Evolutionary conservation across 345 rosid genomes (phyloP), one percentile per base, ranked within the genome.

Genomic region (Luvunga scandens): DNA sequence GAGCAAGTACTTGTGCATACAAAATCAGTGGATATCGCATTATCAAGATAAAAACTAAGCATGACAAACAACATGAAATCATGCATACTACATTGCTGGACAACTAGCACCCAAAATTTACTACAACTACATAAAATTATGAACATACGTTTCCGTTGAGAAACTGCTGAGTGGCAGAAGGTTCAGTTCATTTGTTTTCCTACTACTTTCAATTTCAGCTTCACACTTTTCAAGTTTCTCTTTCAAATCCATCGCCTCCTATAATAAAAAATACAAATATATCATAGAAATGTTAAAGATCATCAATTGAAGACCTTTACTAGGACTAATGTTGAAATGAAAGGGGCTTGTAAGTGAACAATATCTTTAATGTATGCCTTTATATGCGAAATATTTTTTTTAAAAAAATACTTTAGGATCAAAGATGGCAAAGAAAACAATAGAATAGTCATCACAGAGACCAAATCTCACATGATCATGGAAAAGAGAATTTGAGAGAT

Each of bases 131-230:
- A n/a, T 28, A 69, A 65, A 38, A 75, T 78, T 36, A 77, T 69
- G 16, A 21, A 67, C 84, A 42, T 81, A 92, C 99, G 81, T 85
- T 86, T 88, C 86, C n/a, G 66, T 63, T 66, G 88, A 79, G 77
- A 91, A 86, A 83, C 88, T 89, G 77, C 91, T 80, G 60, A 92
- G 75, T n/a, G 97, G 97, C 71, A 96, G 85, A 79, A 92, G 90
- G 77, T 73, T 80, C 77, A 86, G 81, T 85, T 96, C 97, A 79
- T 87, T 87, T 30, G 90, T 83, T 84, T 92, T 94, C 88, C 93
- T 84, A 77, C 80, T 75, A 79, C 82, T 86, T 84, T 96, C 97
- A 62, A 91, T 76, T 83, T 96, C 97, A 75, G 91, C 90, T 87
- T 96, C 96, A 81, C 88, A 92, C 81, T 82, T 91, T 81, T 85